phyloP scores from a whole-genome alignment of 306 rosid species.

The Malus sylvestris region DNA sequence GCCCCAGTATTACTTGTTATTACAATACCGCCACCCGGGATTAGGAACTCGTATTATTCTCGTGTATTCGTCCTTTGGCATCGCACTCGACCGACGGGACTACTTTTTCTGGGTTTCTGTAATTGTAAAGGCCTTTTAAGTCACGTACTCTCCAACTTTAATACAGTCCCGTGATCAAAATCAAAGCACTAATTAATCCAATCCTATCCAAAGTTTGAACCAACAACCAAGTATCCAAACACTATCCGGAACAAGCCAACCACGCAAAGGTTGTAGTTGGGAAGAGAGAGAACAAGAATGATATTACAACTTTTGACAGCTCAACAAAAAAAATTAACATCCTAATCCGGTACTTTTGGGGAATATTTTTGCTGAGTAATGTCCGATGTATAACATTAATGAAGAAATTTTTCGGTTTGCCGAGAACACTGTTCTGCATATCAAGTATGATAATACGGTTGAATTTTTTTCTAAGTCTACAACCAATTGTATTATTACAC shows the following conservation, averaged over 20 bases:
- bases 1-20: not conserved
- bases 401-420: accelerated
- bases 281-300: not conserved
- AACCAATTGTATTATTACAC: too few relatives aligned
- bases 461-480: too few relatives aligned
- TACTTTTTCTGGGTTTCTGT: slow-evolving; percentile 12
- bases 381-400: slow-evolving; percentile 23
- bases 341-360: not conserved
- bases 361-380: slow-evolving; percentile 1
- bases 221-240: not conserved
- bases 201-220: slow-evolving; percentile 17
- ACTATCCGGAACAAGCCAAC: not conserved
- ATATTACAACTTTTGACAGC: not conserved
- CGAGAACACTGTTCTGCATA: accelerated
- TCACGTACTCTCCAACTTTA: slow-evolving; percentile 27
- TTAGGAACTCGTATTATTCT: not conserved
- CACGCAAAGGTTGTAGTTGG: not conserved
- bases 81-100: not conserved
- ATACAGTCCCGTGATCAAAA: not conserved
- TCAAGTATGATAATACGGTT: too few relatives aligned
- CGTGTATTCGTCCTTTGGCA: not conserved
- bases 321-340: not conserved
- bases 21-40: not conserved
- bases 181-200: not conserved
- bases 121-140: slow-evolving; percentile 21